A percentile compares a stretch with the other conserved stretches of the same genome.
phyloP scores from a whole-genome alignment of 2,329 filamentous ascomycete species.

The Fusarium nematophilum region DNA sequence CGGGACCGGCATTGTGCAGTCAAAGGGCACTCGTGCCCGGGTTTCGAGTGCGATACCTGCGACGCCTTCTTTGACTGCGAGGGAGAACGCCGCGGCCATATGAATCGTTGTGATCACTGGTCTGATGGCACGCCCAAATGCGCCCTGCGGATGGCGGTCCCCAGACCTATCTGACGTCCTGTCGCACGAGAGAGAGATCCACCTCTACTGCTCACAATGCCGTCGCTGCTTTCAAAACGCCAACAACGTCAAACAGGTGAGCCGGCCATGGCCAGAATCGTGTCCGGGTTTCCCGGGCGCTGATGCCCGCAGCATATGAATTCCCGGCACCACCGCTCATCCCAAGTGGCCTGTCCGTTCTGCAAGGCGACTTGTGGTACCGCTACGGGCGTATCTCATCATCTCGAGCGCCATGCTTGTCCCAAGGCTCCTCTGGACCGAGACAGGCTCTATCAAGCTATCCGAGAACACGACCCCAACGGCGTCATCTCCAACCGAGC shows the following conservation, averaged over 20 bases:
- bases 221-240: slow-evolving; percentile 45
- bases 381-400: slow-evolving; percentile 65
- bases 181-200: slow-evolving; percentile 45
- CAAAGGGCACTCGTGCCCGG: slow-evolving; percentile 40
- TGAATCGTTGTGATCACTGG: slow-evolving; percentile 46
- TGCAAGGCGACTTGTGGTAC: slow-evolving; percentile 60
- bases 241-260: slow-evolving; percentile 34
- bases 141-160: slow-evolving; percentile 33
- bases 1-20: slow-evolving; percentile 44
- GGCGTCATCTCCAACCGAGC: slow-evolving; percentile 64
- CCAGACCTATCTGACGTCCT: background rate
- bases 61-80: slow-evolving; percentile 36
- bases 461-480: slow-evolving; percentile 59
- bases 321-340: slow-evolving; percentile 57
- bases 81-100: slow-evolving; percentile 43
- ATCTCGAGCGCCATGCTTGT: slow-evolving; percentile 68
- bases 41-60: slow-evolving; percentile 47
- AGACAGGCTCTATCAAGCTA: slow-evolving; percentile 58
- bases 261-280: background rate
- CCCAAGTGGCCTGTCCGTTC: slow-evolving; percentile 60
- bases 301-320: slow-evolving; percentile 61
- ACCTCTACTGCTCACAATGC: slow-evolving; percentile 51
- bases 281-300: too few relatives aligned
- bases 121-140: slow-evolving; percentile 36
- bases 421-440: slow-evolving; percentile 59